phyloP scores from a whole-genome alignment of 2,329 filamentous ascomycete species.

The Blumeria hordei region DNA sequence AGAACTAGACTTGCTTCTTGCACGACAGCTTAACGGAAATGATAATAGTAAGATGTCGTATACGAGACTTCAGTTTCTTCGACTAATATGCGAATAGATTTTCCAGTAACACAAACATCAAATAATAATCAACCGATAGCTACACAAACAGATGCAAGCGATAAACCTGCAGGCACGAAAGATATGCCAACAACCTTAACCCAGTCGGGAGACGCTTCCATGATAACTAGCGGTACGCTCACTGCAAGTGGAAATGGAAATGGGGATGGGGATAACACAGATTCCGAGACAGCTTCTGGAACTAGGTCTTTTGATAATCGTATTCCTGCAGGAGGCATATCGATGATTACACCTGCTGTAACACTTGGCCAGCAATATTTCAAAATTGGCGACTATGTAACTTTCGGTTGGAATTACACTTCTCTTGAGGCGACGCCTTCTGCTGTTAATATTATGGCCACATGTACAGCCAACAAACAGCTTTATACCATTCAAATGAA shows the following conservation, averaged over 20 bases:
- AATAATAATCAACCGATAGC: not conserved
- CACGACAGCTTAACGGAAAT: conserved; percentile 19
- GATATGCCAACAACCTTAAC: conserved; percentile 2
- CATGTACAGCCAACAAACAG: conserved; percentile 25
- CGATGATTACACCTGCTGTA: conserved; percentile 26
- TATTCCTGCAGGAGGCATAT: conserved; percentile 25
- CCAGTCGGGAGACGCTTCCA: not conserved
- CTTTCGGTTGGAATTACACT: conserved; percentile 43
- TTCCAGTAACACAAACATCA: not conserved
- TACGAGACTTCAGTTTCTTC: not conserved
- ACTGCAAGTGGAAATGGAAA: not conserved
- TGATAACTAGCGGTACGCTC: not conserved
- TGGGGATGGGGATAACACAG: conserved; percentile 1
- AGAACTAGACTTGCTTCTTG: conserved; percentile 26
- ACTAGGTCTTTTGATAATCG: conserved; percentile 19
- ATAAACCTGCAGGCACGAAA: not conserved
- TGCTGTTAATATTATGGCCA: conserved; percentile 33
- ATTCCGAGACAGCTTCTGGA: conserved; percentile 2
- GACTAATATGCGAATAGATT: not conserved
- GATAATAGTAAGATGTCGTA: conserved; percentile 3
- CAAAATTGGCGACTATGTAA: conserved; percentile 34
- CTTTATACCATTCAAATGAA: conserved; percentile 39
- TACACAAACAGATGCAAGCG: not conserved
- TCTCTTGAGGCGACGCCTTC: conserved; percentile 31
- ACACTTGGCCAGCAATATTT: conserved; percentile 25